Base-by-base conservation (phyloP, 305 asterid genomes). In the Andrographis paniculata region DNA sequence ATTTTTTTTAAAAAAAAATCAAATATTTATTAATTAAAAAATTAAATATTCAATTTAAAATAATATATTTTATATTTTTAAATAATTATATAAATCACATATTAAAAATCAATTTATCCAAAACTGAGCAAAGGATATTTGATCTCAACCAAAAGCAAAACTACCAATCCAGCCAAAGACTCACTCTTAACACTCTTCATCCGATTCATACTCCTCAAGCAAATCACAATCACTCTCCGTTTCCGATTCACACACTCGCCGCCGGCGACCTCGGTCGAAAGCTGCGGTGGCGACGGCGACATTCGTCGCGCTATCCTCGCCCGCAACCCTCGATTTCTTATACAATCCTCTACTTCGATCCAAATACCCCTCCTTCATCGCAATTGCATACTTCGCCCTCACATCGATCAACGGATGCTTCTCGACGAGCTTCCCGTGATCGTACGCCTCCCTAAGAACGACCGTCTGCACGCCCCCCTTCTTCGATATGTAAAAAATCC, bases 381-480 rank as follows among this genome's bases (percentile, higher is more conserved):
- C 69, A 56, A 56, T 63, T 1, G 69, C 68, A 20, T 71, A 80
- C 51, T 69, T 83, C 14, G 66, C 77, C 75, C 95, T 48, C 40
- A 80, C 48, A 24, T 59, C 79, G 50, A 72, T 80, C 20, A 86
- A 64, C 7, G 89, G 94, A 59, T 80, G 94, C 50, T 77, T 78
- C 77, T 86, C 84, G 39, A 78, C 57, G 43, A 91, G 69, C 56
- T 44, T 52, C 45, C 79, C 69, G 11, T 71, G 73, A 50, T 86
- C 84, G 65, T 75, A 83, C 23, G 94, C 89, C 73, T 86, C 98
- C 61, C 96, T 68, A 14, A 86, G 84, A 53, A 86, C 77, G 42
- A 82, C 79, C 40, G 95, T 89, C 53, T 89, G 95, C 0, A 68
- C 69, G 53, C 60, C 84, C 47, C 91, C 93, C 61, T 82, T 89